Conservation (phyloP, 768 basidiomycete genomes). For the Roridomyces roridus region DNA sequence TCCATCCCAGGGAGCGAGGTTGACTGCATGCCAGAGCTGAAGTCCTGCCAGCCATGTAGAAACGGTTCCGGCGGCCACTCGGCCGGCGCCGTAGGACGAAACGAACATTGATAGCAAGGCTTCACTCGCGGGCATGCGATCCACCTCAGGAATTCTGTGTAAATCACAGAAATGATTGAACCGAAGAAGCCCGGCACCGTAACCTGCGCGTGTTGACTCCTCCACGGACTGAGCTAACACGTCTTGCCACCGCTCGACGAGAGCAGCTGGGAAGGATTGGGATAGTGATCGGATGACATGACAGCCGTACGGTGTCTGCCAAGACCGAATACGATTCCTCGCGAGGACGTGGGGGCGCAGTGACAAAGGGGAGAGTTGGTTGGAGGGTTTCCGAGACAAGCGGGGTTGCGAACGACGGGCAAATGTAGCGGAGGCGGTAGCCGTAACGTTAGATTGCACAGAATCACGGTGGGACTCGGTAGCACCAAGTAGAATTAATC, state of each 20-base stretch:
- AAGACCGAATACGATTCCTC: too few species aligned
- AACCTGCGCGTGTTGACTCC: not conserved
- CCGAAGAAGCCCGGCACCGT: not conserved
- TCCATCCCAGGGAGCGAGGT: not conserved
- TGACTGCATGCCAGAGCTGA: not conserved
- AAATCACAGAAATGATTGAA: conserved; percentile 45
- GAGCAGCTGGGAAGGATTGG: not conserved
- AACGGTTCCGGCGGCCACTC: not conserved
- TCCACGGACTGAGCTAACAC: not conserved
- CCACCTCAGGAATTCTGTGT: conserved; percentile 28
- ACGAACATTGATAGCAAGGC: not conserved
- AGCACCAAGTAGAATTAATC: too few species aligned
- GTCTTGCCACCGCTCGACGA: not conserved
- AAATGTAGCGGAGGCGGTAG: too few species aligned
- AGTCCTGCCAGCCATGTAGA: not conserved
- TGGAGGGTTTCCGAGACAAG: too few species aligned
- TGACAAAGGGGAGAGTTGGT: too few species aligned
- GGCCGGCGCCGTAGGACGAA: not conserved
- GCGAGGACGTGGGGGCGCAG: too few species aligned
- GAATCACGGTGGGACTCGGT: too few species aligned
- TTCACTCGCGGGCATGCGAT: conserved; percentile 33
- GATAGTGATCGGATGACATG: not conserved
- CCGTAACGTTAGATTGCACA: too few species aligned
- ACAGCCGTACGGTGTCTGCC: not conserved
- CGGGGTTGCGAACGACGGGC: too few species aligned